Evolutionary conservation across 257 asterid genomes (phyloP).

Genomic region (Solanum peruvianum): DNA sequence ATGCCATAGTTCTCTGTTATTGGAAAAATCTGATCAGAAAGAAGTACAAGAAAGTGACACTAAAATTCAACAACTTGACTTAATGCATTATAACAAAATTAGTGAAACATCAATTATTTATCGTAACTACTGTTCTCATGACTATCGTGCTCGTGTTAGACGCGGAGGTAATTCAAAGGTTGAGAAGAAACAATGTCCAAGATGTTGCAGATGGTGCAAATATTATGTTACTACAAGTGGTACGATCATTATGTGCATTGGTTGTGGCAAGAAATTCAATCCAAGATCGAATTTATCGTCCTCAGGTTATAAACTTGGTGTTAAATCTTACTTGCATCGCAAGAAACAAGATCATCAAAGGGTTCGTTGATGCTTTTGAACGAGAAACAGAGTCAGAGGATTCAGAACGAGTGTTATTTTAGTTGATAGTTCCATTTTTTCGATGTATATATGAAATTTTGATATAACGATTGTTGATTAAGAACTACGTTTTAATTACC

Average conservation of each 20-base stretch:
- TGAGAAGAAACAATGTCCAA: background rate
- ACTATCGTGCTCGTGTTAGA: background rate
- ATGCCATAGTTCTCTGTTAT: background rate
- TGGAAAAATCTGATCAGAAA: background rate
- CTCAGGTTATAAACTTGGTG: background rate
- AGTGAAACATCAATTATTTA: background rate
- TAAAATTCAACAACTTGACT: background rate
- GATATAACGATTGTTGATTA: background rate
- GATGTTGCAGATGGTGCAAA: background rate
- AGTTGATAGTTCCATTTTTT: background rate
- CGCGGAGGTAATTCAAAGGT: background rate
- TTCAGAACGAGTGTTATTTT: background rate
- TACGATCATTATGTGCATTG: background rate
- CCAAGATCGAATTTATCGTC: background rate
- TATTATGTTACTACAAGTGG: background rate
- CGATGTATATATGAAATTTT: background rate
- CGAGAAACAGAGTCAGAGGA: background rate
- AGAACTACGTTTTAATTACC: background rate
- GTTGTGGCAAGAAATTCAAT: conserved; percentile 2
- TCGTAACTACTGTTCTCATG: background rate
- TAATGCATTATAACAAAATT: background rate
- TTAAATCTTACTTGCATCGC: background rate
- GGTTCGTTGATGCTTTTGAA: background rate
- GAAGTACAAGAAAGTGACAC: background rate
- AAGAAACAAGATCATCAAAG: background rate